These are phyloP conservation scores for Daedaleopsis nitida DNA, from an alignment of 768 basidiomycete species.

Conservation along the genomic window DNA sequence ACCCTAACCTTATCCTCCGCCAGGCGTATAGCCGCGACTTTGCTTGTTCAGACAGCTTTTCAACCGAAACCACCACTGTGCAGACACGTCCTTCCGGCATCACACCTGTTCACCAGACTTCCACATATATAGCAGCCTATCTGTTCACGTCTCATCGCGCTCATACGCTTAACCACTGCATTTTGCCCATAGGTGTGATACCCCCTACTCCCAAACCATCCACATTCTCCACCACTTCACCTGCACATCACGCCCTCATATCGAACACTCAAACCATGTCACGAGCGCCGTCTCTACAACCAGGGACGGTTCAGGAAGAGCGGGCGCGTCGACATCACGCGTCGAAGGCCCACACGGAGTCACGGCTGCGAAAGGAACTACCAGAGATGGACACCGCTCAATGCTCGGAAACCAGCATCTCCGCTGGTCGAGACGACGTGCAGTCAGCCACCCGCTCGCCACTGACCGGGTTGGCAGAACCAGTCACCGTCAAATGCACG, in stretches of 20 bases:
- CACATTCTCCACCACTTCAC: background rate
- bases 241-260: background rate
- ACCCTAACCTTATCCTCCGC: background rate
- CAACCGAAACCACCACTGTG: background rate
- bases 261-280: background rate
- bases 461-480: background rate
- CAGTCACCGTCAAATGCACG: background rate
- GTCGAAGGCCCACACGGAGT: background rate
- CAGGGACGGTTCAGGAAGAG: background rate
- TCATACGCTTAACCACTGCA: background rate
- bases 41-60: background rate
- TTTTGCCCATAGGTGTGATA: slow-evolving; percentile 2
- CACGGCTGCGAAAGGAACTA: background rate
- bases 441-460: background rate
- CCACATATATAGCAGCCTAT: background rate
- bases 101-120: background rate
- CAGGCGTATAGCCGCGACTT: background rate
- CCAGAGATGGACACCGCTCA: background rate
- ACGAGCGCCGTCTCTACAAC: background rate
- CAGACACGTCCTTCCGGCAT: background rate
- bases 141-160: background rate
- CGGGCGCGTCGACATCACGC: background rate
- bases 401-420: too few species aligned
- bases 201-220: background rate
- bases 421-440: background rate